Evolutionary conservation across 176 grass and related monocot genomes (phyloP).

Genomic region (Avena insularis): DNA sequence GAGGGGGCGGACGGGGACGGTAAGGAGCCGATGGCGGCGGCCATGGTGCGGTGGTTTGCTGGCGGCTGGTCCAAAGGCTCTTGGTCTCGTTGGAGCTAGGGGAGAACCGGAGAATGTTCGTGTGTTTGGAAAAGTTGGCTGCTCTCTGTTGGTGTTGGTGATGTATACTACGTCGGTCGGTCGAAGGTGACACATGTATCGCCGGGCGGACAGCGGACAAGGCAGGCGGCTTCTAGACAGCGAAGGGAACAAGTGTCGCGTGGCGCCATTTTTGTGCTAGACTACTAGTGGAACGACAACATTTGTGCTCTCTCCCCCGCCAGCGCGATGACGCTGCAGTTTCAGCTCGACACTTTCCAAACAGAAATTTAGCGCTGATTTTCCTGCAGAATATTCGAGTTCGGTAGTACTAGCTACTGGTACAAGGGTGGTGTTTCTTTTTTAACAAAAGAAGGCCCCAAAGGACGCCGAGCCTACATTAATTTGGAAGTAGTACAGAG

Average conservation of each 20-base stretch:
- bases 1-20: background rate
- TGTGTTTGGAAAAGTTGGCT: background rate
- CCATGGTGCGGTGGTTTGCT: slow-evolving; percentile 13
- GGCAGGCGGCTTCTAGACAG: background rate
- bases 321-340: background rate
- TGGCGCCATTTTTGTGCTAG: background rate
- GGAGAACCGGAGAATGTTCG: slow-evolving; percentile 22
- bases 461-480: no score
- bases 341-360: background rate
- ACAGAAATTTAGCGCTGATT: no score
- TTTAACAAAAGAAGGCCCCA: no score
- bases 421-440: no score
- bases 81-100: background rate
- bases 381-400: no score
- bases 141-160: background rate
- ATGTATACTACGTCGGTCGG: background rate
- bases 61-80: slow-evolving; percentile 1
- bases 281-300: background rate
- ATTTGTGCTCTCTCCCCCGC: background rate
- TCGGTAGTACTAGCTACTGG: no score
- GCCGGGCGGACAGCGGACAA: background rate
- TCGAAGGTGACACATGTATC: slow-evolving; percentile 8
- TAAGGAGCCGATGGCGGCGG: background rate
- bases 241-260: slow-evolving; percentile 3
- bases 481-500: no score